These are phyloP conservation scores for Curvularia sp. DNA, from an alignment of 2,329 filamentous ascomycete genomes.

Conservation along the genomic window DNA sequence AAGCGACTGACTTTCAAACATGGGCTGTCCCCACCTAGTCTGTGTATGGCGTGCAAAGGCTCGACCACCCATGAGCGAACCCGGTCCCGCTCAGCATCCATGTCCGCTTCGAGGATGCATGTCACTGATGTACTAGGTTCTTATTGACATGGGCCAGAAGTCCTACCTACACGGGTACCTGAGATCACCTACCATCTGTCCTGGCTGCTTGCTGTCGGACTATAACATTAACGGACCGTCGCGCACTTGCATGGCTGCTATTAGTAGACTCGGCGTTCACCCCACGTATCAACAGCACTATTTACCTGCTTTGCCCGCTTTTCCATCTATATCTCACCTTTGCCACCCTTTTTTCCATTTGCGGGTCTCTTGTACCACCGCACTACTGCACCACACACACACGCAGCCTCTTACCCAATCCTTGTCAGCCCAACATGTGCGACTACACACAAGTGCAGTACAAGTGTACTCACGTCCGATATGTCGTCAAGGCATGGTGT, in stretches of 20 bases:
- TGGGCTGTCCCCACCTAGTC: conserved; percentile 29
- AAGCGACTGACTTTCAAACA: conserved; percentile 29
- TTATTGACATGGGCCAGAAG: conserved; percentile 19
- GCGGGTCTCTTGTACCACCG: conserved; percentile 2
- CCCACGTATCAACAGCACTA: conserved; percentile 14
- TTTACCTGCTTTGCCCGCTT: conserved; percentile 7
- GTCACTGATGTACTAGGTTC: conserved; percentile 24
- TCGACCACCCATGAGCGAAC: conserved; percentile 28
- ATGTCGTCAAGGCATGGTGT: conserved; percentile 64
- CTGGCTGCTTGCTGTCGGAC: conserved; percentile 19
- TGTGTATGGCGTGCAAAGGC: conserved; percentile 27
- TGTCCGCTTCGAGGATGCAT: conserved; percentile 29
- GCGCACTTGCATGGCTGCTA: conserved; percentile 26
- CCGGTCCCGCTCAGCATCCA: conserved; percentile 30
- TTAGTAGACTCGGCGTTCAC: conserved; percentile 9
- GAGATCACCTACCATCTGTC: conserved; percentile 26
- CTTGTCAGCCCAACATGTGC: conserved; percentile 56
- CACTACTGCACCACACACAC: conserved; percentile 1
- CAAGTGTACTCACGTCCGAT: conserved; percentile 62
- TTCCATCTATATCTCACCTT: conserved; percentile 7
- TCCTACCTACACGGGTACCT: conserved; percentile 36
- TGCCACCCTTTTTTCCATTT: neutral
- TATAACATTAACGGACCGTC: conserved; percentile 29
- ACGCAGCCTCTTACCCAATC: conserved; percentile 8
- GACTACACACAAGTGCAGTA: conserved; percentile 67